A percentile compares a stretch with the other conserved stretches of the same genome.
These are phyloP conservation scores for Penicillium chermesinum DNA, from an alignment of 495 filamentous ascomycete species.

Conservation along the genomic window DNA sequence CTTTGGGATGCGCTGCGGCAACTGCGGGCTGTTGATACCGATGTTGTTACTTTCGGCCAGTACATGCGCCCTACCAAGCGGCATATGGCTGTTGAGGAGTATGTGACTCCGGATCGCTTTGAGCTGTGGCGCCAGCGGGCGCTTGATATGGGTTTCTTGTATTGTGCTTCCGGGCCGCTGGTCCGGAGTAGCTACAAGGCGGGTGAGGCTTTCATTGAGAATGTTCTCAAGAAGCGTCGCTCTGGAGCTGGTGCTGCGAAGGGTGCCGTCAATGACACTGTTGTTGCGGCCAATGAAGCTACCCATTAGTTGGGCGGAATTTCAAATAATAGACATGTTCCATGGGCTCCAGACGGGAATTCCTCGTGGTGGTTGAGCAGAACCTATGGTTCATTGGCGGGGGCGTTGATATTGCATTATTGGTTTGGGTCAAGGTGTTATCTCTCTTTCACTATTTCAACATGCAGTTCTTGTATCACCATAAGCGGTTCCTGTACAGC, in stretches of 20 bases:
- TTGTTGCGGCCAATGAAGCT: constrained; percentile 22
- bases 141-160: constrained; percentile 92
- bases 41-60: constrained; percentile 96
- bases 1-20: constrained; percentile 76
- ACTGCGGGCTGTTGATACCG: constrained; percentile 71
- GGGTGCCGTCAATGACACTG: constrained; percentile 17
- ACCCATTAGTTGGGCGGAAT: constrained; percentile 20
- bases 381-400: constrained; percentile 1
- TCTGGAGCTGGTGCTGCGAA: constrained; percentile 27
- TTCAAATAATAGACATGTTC: constrained; percentile 11
- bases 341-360: background rate
- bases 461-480: constrained; percentile 18
- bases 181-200: constrained; percentile 96
- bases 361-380: too few species aligned
- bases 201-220: constrained; percentile 97
- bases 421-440: constrained; percentile 8
- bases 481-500: constrained; percentile 14
- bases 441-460: constrained; percentile 10
- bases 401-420: constrained; percentile 22
- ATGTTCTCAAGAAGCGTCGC: constrained; percentile 84
- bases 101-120: constrained; percentile 84
- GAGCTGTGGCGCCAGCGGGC: constrained; percentile 88
- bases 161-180: constrained; percentile 88
- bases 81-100: constrained; percentile 93
- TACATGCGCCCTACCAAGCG: constrained; percentile 99